Evolutionary conservation across 208 protist genomes (phyloP).

Genomic region (Acanthamoeba healyi): DNA sequence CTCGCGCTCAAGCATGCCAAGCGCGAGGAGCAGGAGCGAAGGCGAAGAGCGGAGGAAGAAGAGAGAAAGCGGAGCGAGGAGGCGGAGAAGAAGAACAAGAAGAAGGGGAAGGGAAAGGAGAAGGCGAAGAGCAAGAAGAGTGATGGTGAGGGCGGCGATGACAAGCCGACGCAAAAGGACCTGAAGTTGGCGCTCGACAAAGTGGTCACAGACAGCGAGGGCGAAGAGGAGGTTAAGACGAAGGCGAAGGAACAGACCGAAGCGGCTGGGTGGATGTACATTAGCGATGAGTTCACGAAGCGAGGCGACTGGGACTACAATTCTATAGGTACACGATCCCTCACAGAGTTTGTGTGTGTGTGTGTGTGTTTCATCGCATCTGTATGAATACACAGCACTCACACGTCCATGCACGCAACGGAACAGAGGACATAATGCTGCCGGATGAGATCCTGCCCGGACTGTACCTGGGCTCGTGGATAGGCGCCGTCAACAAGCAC

Average conservation of each 20-base stretch:
- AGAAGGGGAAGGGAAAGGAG: neutral
- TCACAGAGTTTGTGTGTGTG: neutral
- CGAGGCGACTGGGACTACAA: slow-evolving; percentile 18
- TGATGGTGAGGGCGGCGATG: neutral
- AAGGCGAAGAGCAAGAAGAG: neutral
- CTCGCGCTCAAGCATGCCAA: neutral
- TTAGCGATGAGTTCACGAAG: neutral
- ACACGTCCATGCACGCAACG: neutral
- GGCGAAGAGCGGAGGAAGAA: neutral
- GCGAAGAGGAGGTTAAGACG: neutral
- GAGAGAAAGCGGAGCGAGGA: neutral
- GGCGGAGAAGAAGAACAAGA: neutral
- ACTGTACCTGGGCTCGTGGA: neutral
- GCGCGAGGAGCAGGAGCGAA: neutral
- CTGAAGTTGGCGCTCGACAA: neutral
- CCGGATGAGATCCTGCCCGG: slow-evolving; percentile 12
- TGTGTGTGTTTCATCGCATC: too few relatives aligned
- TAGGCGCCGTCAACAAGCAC: slow-evolving; percentile 9
- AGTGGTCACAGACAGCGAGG: neutral
- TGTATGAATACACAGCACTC: too few relatives aligned
- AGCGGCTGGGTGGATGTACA: neutral
- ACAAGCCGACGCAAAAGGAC: neutral
- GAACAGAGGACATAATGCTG: slow-evolving; percentile 2
- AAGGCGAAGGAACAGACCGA: neutral
- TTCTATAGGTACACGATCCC: neutral